Evolutionary conservation across 768 basidiomycete genomes (phyloP).

Genomic region (Trametes sanguinea): DNA sequence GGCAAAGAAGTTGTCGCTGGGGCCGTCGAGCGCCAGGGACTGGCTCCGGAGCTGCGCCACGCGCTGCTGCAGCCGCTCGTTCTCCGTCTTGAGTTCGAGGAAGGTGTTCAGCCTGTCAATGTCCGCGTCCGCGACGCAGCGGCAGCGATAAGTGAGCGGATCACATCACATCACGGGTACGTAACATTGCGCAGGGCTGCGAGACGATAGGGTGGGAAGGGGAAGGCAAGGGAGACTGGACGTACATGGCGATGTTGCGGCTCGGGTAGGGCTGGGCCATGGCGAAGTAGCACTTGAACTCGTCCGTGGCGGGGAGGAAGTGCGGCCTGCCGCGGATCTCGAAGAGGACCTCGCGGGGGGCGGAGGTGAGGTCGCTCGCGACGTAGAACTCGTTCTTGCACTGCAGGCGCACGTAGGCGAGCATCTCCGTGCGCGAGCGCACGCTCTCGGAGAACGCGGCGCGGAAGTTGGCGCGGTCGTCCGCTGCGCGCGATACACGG

Average conservation of each 20-base stretch:
- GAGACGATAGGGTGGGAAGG: background rate
- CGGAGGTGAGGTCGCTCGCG: conserved; percentile 27
- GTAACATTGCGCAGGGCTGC: background rate
- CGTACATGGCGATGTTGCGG: conserved; percentile 68
- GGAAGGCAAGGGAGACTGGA: background rate
- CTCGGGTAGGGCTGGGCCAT: conserved; percentile 79
- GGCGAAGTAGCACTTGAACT: conserved; percentile 67
- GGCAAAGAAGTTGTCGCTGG: conserved; percentile 8
- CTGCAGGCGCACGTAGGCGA: conserved; percentile 62
- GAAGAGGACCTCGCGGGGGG: conserved; percentile 54
- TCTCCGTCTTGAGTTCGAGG: conserved; percentile 86
- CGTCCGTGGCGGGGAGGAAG: conserved; percentile 38
- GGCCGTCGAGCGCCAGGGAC: conserved; percentile 17
- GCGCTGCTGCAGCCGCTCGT: conserved; percentile 73
- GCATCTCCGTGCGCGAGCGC: conserved; percentile 49
- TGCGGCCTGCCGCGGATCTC: conserved; percentile 72
- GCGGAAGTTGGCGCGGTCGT: conserved; percentile 53
- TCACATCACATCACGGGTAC: conserved; percentile 1
- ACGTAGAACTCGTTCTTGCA: conserved; percentile 41
- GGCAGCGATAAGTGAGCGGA: too few species aligned
- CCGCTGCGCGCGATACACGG: conserved; percentile 39
- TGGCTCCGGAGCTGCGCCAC: conserved; percentile 45
- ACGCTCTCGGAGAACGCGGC: conserved; percentile 58
- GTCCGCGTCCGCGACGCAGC: background rate
- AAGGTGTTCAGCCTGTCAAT: conserved; percentile 62